Conservation (phyloP, 2,329 filamentous ascomycete genomes). For the Lachnellula suecica region DNA sequence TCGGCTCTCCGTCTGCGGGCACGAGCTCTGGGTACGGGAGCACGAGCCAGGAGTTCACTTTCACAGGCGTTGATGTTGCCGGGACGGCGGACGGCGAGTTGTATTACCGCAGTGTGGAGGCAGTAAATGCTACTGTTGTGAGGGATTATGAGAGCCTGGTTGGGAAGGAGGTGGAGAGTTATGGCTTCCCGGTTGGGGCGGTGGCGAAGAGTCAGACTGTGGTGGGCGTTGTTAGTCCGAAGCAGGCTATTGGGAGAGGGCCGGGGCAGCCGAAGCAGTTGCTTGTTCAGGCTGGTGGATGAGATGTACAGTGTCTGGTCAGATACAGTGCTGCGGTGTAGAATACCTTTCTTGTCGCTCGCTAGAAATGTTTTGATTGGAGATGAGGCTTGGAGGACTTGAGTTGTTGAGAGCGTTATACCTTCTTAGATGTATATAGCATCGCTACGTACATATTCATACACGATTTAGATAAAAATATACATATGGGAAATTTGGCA, state of each 20-base stretch:
- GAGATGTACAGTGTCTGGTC: neutral
- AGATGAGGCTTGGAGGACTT: too few relatives aligned
- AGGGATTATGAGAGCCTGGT: conserved; percentile 45
- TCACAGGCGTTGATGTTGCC: conserved; percentile 42
- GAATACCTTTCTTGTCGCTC: conserved; percentile 1
- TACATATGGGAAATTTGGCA: too few relatives aligned
- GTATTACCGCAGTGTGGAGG: conserved; percentile 57
- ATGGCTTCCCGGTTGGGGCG: conserved; percentile 5
- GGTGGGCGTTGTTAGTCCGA: conserved; percentile 28
- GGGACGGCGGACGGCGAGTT: conserved; percentile 21
- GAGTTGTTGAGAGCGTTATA: too few relatives aligned
- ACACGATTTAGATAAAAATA: neutral
- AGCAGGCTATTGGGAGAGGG: conserved; percentile 36
- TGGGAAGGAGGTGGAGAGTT: conserved; percentile 22
- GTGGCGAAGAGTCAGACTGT: conserved; percentile 12
- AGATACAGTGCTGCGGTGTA: too few relatives aligned
- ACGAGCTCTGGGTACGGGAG: conserved; percentile 51
- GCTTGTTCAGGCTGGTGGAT: conserved; percentile 20
- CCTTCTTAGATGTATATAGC: neutral
- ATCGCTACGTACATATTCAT: neutral
- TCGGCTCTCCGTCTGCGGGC: conserved; percentile 44
- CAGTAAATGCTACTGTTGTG: conserved; percentile 52
- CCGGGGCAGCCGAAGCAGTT: conserved; percentile 28
- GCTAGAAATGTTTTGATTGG: neutral
- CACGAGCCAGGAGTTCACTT: conserved; percentile 55